These are phyloP conservation scores for Dactylellina cionopaga DNA, from an alignment of 2,329 filamentous ascomycete species.

Conservation along the genomic window DNA sequence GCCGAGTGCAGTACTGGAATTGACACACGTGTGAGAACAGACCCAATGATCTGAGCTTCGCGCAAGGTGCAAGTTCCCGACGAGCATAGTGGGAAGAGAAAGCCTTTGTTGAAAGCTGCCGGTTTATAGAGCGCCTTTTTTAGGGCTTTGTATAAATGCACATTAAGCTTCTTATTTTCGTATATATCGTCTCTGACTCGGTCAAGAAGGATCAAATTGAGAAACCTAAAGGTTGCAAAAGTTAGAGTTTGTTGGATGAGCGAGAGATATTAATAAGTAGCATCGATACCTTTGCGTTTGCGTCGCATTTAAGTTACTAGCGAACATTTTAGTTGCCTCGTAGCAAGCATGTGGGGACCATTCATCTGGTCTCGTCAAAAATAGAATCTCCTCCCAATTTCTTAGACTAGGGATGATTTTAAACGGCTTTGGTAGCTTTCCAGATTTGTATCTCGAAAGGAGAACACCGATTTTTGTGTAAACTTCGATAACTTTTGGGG, in stretches of 20 bases:
- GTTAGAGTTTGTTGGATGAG: not conserved
- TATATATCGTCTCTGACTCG: slow-evolving; percentile 92
- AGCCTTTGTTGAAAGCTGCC: slow-evolving; percentile 93
- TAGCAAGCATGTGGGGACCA: slow-evolving; percentile 85
- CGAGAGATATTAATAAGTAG: not conserved
- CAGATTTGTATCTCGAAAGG: slow-evolving; percentile 90
- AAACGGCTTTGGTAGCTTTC: slow-evolving; percentile 96
- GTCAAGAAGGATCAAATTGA: slow-evolving; percentile 86
- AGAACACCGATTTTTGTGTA: slow-evolving; percentile 92
- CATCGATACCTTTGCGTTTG: slow-evolving; percentile 56
- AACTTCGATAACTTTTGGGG: slow-evolving; percentile 90
- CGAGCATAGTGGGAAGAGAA: slow-evolving; percentile 81
- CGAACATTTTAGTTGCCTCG: slow-evolving; percentile 90
- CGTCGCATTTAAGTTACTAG: slow-evolving; percentile 77
- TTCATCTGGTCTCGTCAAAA: slow-evolving; percentile 80
- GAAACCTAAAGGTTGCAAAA: slow-evolving; percentile 66
- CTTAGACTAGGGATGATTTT: slow-evolving; percentile 94
- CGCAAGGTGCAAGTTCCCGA: slow-evolving; percentile 89
- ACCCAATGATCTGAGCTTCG: slow-evolving; percentile 90
- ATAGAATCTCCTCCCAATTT: slow-evolving; percentile 88
- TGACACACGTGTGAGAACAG: slow-evolving; percentile 68
- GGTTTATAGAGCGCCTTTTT: slow-evolving; percentile 96
- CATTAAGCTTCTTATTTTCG: slow-evolving; percentile 92
- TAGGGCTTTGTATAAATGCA: slow-evolving; percentile 91
- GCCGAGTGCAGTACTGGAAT: slow-evolving; percentile 72